phyloP scores from a whole-genome alignment of 768 basidiomycete species.

The Rhizopogon salebrosus region DNA sequence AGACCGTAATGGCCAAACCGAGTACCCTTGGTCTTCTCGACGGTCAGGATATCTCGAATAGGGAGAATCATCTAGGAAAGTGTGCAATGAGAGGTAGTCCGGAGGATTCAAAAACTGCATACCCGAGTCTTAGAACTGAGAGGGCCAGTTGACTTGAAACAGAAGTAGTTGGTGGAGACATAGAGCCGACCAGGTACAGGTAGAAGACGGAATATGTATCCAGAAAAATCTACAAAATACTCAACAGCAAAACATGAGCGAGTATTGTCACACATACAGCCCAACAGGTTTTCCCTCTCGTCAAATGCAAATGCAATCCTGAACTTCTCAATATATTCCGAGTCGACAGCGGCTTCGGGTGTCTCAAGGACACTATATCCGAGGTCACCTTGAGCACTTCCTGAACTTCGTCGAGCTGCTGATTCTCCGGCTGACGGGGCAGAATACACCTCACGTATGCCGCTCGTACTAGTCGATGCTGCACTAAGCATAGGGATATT shows the following conservation, averaged over 20 bases:
- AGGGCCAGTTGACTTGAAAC: conserved; percentile 87
- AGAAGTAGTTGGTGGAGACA: conserved; percentile 89
- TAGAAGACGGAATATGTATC: conserved; percentile 85
- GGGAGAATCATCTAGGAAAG: conserved; percentile 85
- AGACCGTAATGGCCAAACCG: conserved; percentile 89
- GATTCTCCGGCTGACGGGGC: conserved; percentile 20
- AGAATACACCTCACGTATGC: conserved; percentile 61
- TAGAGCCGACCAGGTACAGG: conserved; percentile 86
- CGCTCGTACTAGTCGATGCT: conserved; percentile 23
- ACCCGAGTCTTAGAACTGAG: conserved; percentile 80
- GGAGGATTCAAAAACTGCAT: conserved; percentile 21
- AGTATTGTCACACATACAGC: conserved; percentile 55
- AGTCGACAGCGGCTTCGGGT: conserved; percentile 56
- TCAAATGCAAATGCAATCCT: conserved; percentile 78
- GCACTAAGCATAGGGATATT: conserved; percentile 27
- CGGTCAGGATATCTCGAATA: conserved; percentile 79
- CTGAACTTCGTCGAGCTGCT: conserved; percentile 13
- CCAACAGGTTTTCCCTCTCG: conserved; percentile 81
- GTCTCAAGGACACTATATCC: conserved; percentile 82
- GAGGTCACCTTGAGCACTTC: conserved; percentile 47
- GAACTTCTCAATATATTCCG: conserved; percentile 71
- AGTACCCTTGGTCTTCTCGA: conserved; percentile 81
- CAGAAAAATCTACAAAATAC: conserved; percentile 72
- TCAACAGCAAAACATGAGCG: conserved; percentile 1
- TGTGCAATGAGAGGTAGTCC: conserved; percentile 3